Evolutionary conservation across 257 asterid species (phyloP).

Genomic region (Phtheirospermum japonicum): DNA sequence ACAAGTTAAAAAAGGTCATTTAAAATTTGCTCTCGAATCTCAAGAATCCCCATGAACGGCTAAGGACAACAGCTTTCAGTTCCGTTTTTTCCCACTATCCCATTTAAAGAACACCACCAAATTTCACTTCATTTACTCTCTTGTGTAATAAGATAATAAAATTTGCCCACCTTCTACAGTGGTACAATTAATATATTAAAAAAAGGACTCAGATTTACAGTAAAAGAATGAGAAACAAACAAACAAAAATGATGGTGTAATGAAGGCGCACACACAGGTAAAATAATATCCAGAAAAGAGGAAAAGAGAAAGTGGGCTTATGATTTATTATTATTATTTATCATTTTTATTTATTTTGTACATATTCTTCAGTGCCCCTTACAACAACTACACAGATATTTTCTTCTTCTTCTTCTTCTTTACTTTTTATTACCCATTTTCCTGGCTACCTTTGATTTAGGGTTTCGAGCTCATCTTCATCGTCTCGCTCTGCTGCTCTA

Average conservation of each 20-base stretch:
- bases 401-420: constrained; percentile 20
- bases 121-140: constrained; percentile 1
- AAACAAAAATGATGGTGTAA: constrained; percentile 14
- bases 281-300: constrained; percentile 22
- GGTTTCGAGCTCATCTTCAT: constrained; percentile 36
- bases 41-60: constrained; percentile 13
- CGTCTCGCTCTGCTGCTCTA: constrained; percentile 18
- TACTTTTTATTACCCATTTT: not conserved
- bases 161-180: not conserved
- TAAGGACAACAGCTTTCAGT: constrained; percentile 18
- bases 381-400: constrained; percentile 35
- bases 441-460: constrained; percentile 33
- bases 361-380: constrained; percentile 35
- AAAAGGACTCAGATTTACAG: not conserved
- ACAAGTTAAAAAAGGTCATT: constrained; percentile 1
- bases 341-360: not conserved
- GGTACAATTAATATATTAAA: not conserved
- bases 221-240: constrained; percentile 1
- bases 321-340: not conserved
- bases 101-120: not conserved
- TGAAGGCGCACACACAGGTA: not conserved
- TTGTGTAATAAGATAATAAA: not conserved
- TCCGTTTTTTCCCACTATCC: constrained; percentile 19
- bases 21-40: not conserved
- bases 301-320: constrained; percentile 27